Percentiles rank a stretch among this genome's conserved stretches.
Evolutionary conservation across 768 basidiomycete species (phyloP).

Genomic region (Suillus occidentalis): DNA sequence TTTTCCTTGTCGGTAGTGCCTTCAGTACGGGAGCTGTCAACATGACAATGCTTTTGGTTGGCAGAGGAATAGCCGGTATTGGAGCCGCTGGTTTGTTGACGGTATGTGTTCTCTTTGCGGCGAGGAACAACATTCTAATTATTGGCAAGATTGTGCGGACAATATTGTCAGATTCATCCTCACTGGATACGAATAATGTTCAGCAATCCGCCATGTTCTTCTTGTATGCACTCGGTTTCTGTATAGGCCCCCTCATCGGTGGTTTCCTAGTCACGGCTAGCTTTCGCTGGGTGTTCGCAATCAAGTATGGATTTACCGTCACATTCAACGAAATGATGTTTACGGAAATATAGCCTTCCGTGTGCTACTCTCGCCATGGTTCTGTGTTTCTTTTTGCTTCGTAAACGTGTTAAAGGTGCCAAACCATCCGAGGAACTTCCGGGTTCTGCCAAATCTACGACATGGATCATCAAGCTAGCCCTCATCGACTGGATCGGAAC

Average conservation of each 20-base stretch:
- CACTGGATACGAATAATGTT: constrained; percentile 42
- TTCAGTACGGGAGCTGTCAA: constrained; percentile 47
- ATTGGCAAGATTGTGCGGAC: constrained; percentile 40
- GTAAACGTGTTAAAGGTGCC: constrained; percentile 27
- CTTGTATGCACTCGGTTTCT: constrained; percentile 44
- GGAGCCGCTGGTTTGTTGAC: constrained; percentile 47
- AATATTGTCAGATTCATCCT: constrained; percentile 43
- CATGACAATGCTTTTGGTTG: constrained; percentile 46
- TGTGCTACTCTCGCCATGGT: constrained; percentile 35
- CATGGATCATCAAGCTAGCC: constrained; percentile 29
- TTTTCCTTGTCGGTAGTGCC: constrained; percentile 48
- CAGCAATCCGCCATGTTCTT: constrained; percentile 43
- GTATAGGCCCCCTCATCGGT: constrained; percentile 43
- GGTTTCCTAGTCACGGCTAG: constrained; percentile 39
- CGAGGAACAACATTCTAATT: not conserved
- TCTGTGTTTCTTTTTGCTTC: constrained; percentile 43
- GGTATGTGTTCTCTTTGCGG: constrained; percentile 13
- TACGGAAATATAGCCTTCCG: constrained; percentile 38
- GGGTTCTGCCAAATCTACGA: constrained; percentile 1
- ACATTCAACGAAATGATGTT: not conserved
- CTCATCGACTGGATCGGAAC: constrained; percentile 51
- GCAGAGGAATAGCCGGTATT: constrained; percentile 49
- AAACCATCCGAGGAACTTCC: constrained; percentile 17
- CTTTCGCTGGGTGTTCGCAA: constrained; percentile 57
- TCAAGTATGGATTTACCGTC: constrained; percentile 41